Evolutionary conservation across 2,329 filamentous ascomycete genomes (phyloP), one percentile per base, ranked within the genome.

Genomic region (Ophiostoma novo-ulmi): DNA sequence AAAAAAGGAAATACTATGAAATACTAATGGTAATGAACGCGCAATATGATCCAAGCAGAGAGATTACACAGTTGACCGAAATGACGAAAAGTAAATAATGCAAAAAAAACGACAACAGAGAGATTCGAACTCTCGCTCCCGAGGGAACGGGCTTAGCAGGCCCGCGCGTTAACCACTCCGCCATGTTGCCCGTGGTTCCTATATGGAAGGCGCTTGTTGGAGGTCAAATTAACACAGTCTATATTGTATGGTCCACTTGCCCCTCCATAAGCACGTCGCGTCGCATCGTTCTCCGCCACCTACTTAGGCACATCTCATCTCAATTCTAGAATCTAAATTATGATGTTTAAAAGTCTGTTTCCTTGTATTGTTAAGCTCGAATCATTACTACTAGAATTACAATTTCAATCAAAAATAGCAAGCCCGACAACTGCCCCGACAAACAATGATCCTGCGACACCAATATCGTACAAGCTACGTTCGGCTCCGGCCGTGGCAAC

Each of bases 51-150:
- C 31, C 31, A 31, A 31, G 31, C 31, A 31, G 31, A 31, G 31
- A 31, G 31, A 31, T 4, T 31, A 31, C 3, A 31, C 3, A 31
- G 3, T 31, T 31, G 31, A 44, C 14, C 48, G 6, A 22, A 55
- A n/a, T 22, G 44, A 17, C 44, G 26, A 36, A 64, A 36, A 5
- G 17, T 10, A 36, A 38, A 22, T 10, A 38, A 4, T 20, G 20
- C 4, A 10, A 38, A 41, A 66, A 67, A 52, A 38, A 67, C 66
- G 66, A 67, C 64, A 66, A 66, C 36, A 66, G 64, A 66, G 64
- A 66, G 64, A 66, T 66, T 66, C 64, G 64, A 66, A 66, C 64
- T 66, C 64, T 66, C 64, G 64, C 64, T 66, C 64, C 64, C 64
- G 64, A 66, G 64, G 64, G 64, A 66, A 66, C 64, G 38, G 64